Base-by-base conservation (phyloP, 2,329 filamentous ascomycete species). In the Neofusicoccum cordaticola region DNA sequence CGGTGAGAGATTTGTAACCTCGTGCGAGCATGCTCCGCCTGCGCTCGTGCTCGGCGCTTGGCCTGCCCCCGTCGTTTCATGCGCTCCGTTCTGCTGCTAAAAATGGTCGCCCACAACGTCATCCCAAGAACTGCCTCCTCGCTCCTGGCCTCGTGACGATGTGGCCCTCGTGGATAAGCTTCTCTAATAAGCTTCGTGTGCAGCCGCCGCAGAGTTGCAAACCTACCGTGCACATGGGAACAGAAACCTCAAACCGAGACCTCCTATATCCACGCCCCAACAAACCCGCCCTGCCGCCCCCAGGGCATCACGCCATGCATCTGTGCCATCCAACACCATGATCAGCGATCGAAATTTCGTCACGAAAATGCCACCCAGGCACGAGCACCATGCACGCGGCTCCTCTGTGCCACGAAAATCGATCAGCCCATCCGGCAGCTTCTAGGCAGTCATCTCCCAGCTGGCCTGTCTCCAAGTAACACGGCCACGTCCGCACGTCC, bases 101-200 rank as follows among this genome's bases (percentile, higher is more conserved):
- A 60, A 13, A 47, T 60, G 56, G 53, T 1, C n/a, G 8, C 27
- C 15, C 50, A 22, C 27, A 12, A 35, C 53, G 22, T 44, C 22
- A 57, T 19, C 37, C 51, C 15, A 17, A 31, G 27, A 37, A 41
- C 35, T 53, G 15, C 17, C 13, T 15, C 35, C 31, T 9, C 15
- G 37, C 22, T 17, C 41, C 15, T 13, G 41, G 15, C 41, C 41
- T 15, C n/a, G 41, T 44, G 41, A 44, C 41, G n/a, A 17, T 13
- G 9, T 13, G 22, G 6, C 27, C 27, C 27, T 31, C 27, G 27
- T 5, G 27, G 35, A 37, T 44, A 60, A 60, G 56, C 56, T 60
- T 60, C 56, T 60, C 41, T 35, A 45, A 60, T 60, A 60, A 60
- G 56, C 56, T 60, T 47, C 27, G 27, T n/a, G 27, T 35, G 47